Percentiles rank a stretch among this genome's conserved stretches.
Conservation (phyloP, 179 eudicot species). For the Spergularia azorica region DNA sequence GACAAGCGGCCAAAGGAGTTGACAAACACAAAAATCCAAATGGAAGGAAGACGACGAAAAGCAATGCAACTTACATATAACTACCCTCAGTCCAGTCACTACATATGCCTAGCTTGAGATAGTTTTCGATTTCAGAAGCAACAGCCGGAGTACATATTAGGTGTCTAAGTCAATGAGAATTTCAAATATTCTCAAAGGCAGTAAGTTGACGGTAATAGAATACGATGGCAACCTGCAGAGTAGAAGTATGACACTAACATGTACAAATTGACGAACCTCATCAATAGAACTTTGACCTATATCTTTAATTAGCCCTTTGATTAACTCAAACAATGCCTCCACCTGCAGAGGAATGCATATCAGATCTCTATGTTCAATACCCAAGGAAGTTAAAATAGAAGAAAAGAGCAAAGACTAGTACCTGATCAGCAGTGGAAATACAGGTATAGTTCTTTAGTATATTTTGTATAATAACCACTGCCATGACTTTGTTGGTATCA, state of each 20-base stretch:
- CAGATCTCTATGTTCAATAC: constrained; percentile 12
- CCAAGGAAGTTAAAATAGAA: constrained; percentile 11
- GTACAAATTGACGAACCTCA: constrained; percentile 52
- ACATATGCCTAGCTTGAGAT: too few species aligned
- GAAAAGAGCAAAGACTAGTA: constrained; percentile 19
- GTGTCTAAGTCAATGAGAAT: too few species aligned
- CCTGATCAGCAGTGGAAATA: constrained; percentile 94
- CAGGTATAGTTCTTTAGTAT: constrained; percentile 73
- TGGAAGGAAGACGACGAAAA: too few species aligned
- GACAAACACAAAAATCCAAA: too few species aligned
- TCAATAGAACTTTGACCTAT: constrained; percentile 52
- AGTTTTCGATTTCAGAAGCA: too few species aligned
- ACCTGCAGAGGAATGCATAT: constrained; percentile 51
- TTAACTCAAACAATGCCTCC: constrained; percentile 81
- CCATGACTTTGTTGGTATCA: constrained; percentile 92
- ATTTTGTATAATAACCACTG: constrained; percentile 87
- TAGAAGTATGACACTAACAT: not conserved
- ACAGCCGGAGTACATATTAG: too few species aligned
- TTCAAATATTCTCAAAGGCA: too few species aligned
- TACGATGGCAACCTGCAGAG: too few species aligned
- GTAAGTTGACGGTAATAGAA: too few species aligned
- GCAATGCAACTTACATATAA: too few species aligned
- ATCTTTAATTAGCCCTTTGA: constrained; percentile 85
- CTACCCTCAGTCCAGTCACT: too few species aligned
- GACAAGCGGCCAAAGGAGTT: too few species aligned